phyloP scores from a whole-genome alignment of 495 filamentous ascomycete genomes.

The Glonium stellatum region DNA sequence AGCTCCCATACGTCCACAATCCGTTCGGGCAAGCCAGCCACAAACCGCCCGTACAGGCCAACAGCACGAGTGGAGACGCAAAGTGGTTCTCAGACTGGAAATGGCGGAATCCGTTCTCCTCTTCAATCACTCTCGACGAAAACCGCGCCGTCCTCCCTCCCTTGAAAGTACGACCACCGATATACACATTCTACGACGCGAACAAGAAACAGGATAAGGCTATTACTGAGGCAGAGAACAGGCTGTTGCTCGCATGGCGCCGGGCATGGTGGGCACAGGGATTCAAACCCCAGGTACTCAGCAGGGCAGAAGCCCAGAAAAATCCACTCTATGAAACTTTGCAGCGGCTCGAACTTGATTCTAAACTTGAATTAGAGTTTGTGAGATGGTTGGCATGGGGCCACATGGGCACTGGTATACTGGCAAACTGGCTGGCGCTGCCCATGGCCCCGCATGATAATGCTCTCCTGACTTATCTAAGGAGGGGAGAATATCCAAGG shows the following conservation, averaged over 20 bases:
- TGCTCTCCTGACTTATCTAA: slow-evolving; percentile 58
- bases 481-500: slow-evolving; percentile 62
- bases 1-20: slow-evolving; percentile 23
- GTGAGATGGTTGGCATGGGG: slow-evolving; percentile 94
- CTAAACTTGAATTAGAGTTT: slow-evolving; percentile 50
- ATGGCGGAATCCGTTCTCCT: slow-evolving; percentile 88
- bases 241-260: slow-evolving; percentile 79
- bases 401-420: slow-evolving; percentile 78
- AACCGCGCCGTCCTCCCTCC: slow-evolving; percentile 81
- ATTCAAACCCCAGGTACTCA: slow-evolving; percentile 77
- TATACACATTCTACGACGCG: slow-evolving; percentile 89
- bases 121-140: slow-evolving; percentile 76
- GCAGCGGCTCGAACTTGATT: slow-evolving; percentile 50
- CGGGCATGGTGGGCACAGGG: slow-evolving; percentile 92
- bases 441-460: slow-evolving; percentile 83
- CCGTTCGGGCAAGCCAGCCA: slow-evolving; percentile 65
- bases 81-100: slow-evolving; percentile 84
- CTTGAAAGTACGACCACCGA: slow-evolving; percentile 59
- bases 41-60: slow-evolving; percentile 58
- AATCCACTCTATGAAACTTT: slow-evolving; percentile 70
- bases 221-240: slow-evolving; percentile 62
- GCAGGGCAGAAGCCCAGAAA: slow-evolving; percentile 73
- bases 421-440: slow-evolving; percentile 70
- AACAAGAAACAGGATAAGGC: slow-evolving; percentile 54
- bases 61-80: slow-evolving; percentile 65